Conservation (phyloP, 768 basidiomycete species). For the Holtermannia corniformis region DNA sequence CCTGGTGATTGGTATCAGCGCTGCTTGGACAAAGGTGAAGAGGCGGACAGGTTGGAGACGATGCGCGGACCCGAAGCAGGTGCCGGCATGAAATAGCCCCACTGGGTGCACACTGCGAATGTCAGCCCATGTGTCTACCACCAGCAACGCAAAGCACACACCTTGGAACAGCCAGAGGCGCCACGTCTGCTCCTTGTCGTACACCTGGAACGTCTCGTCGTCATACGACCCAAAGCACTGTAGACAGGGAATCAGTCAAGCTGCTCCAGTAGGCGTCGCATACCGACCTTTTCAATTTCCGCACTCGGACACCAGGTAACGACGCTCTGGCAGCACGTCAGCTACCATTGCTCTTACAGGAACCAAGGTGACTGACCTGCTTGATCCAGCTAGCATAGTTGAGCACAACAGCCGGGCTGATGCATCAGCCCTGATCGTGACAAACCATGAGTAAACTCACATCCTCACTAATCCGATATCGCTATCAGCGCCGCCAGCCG, state of each 20-base stretch:
- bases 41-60: slow-evolving; percentile 50
- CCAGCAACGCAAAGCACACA: no score
- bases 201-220: slow-evolving; percentile 55
- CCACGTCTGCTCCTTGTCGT: slow-evolving; percentile 64
- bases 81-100: slow-evolving; percentile 77
- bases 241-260: neutral
- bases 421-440: neutral
- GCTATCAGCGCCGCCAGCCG: slow-evolving; percentile 20
- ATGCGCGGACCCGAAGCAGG: slow-evolving; percentile 61
- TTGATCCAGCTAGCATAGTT: slow-evolving; percentile 73
- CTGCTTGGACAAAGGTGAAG: neutral
- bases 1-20: slow-evolving; percentile 37
- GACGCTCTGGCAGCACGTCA: slow-evolving; percentile 11
- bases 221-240: slow-evolving; percentile 83
- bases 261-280: neutral
- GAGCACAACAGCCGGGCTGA: slow-evolving; percentile 44
- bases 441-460: slow-evolving; percentile 11
- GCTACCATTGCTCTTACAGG: neutral
- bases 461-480: slow-evolving; percentile 41
- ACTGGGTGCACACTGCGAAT: slow-evolving; percentile 66
- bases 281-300: slow-evolving; percentile 22
- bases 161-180: slow-evolving; percentile 78
- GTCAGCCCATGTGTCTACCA: neutral
- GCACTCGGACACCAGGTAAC: slow-evolving; percentile 22
- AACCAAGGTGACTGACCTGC: slow-evolving; percentile 46